Conservation (phyloP, 306 rosid species). For the Quercus suber region DNA sequence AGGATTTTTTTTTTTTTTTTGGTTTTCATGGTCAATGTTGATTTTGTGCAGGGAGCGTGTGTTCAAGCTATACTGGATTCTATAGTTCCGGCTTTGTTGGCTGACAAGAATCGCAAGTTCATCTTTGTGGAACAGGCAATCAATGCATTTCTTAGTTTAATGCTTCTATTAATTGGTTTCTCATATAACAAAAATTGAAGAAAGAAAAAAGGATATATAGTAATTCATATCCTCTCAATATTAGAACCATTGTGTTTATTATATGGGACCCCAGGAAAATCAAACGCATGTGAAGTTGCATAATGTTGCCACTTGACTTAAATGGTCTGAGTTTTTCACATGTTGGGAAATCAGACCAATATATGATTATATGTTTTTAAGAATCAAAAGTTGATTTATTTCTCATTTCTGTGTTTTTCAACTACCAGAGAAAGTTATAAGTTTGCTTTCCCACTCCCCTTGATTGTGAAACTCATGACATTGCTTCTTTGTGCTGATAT, state of each 20-base stretch:
- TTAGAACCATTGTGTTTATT: no score
- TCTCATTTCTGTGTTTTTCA: no score
- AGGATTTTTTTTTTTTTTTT: not conserved
- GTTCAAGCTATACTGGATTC: slow-evolving; percentile 64
- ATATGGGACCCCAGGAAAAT: no score
- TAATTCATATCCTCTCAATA: no score
- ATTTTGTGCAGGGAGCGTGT: slow-evolving; percentile 32
- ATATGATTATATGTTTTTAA: no score
- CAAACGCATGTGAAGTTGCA: no score
- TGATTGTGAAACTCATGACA: not conserved
- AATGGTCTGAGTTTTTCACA: no score
- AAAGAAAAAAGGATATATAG: not conserved
- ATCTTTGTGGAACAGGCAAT: slow-evolving; percentile 77
- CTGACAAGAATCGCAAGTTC: slow-evolving; percentile 75
- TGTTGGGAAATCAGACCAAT: no score
- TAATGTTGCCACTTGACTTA: no score
- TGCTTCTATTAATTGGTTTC: not conserved
- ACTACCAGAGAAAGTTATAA: no score
- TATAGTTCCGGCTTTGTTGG: slow-evolving; percentile 44
- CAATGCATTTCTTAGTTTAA: not conserved
- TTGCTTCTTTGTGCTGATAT: not conserved
- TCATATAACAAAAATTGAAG: not conserved
- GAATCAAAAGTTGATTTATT: no score
- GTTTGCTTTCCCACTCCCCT: not conserved
- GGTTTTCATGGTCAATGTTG: not conserved